Conservation (phyloP, 495 filamentous ascomycete genomes). For the Chlorociboria aeruginascens region DNA sequence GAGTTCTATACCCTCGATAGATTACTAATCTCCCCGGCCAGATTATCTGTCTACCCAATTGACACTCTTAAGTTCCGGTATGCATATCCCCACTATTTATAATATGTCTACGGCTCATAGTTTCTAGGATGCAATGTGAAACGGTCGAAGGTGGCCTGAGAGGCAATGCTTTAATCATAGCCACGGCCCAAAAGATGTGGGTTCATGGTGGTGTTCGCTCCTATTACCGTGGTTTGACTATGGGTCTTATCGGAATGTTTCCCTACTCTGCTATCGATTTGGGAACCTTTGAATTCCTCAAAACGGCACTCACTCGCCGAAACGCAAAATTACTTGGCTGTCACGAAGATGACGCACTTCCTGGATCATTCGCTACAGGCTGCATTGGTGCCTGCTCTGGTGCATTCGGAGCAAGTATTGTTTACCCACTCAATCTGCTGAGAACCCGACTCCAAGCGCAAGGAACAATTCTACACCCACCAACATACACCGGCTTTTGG, state of each 20-base stretch:
- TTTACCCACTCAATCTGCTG: constrained; percentile 92
- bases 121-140: constrained; percentile 71
- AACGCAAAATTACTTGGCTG: constrained; percentile 58
- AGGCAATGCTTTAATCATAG: constrained; percentile 74
- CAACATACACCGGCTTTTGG: constrained; percentile 77
- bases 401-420: constrained; percentile 82
- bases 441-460: constrained; percentile 91
- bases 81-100: constrained; percentile 1
- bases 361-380: constrained; percentile 67
- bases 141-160: constrained; percentile 72
- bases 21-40: constrained; percentile 17
- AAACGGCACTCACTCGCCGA: constrained; percentile 53
- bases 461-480: constrained; percentile 81
- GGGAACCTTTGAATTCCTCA: constrained; percentile 87
- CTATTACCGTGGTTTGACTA: constrained; percentile 85
- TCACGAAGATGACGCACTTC: constrained; percentile 70
- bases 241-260: constrained; percentile 92
- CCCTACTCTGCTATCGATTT: constrained; percentile 96
- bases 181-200: constrained; percentile 78
- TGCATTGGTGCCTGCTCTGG: constrained; percentile 81
- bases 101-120: neutral
- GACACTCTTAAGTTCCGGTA: constrained; percentile 85
- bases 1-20: neutral
- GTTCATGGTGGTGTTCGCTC: constrained; percentile 55
- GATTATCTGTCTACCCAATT: constrained; percentile 88